These are phyloP conservation scores for Escallonia herrerae DNA, from an alignment of 129 eudicot genomes.

Conservation along the genomic window DNA sequence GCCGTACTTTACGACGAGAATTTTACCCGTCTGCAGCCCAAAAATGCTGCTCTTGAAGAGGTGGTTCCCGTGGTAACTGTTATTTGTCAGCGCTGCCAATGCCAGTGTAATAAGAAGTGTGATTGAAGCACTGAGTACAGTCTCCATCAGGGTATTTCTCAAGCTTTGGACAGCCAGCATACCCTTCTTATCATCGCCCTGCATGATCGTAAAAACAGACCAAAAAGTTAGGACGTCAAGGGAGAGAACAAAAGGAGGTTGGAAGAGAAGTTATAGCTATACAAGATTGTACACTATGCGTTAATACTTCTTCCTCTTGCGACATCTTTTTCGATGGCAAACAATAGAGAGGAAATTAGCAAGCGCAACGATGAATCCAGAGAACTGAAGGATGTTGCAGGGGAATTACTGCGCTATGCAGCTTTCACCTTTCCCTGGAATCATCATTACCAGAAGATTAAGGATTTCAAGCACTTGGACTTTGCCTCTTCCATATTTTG, in stretches of 20 bases:
- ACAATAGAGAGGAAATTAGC: no score
- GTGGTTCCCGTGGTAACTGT: constrained; percentile 47
- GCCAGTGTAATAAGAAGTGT: constrained; percentile 43
- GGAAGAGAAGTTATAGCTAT: no score
- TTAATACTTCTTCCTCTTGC: no score
- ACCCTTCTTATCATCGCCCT: constrained; percentile 76
- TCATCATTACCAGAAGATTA: no score
- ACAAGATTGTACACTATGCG: no score
- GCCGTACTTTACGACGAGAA: constrained; percentile 59
- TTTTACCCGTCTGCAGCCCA: constrained; percentile 49
- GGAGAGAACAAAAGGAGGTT: not conserved
- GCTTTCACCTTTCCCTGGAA: no score
- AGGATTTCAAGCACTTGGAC: not conserved
- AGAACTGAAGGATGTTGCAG: no score
- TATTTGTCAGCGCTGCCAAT: constrained; percentile 61
- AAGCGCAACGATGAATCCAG: no score
- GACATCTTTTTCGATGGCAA: no score
- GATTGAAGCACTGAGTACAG: constrained; percentile 66
- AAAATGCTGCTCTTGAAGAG: constrained; percentile 35
- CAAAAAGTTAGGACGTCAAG: not conserved
- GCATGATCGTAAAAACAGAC: not conserved
- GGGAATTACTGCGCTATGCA: no score
- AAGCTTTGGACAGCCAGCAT: constrained; percentile 83
- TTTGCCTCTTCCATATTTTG: constrained; percentile 51
- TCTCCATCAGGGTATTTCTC: constrained; percentile 65